Conservation (phyloP, 2,329 filamentous ascomycete genomes). For the Pseudogymnoascus sp. region DNA sequence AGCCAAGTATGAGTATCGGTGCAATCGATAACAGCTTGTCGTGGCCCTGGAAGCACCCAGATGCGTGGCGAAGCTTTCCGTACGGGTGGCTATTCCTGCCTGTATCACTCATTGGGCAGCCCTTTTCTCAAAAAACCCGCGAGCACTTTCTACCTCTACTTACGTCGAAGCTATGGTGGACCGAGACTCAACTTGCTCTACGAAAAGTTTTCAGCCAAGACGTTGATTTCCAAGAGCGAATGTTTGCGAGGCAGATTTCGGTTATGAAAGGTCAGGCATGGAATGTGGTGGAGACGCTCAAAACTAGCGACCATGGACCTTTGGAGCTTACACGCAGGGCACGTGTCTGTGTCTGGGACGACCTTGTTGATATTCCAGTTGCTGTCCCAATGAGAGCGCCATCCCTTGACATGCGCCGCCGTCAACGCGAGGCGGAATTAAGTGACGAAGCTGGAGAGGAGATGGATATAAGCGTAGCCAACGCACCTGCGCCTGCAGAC, state of each 20-base stretch:
- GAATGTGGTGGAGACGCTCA: conserved; percentile 97
- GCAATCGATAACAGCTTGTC: conserved; percentile 97
- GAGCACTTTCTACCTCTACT: conserved; percentile 93
- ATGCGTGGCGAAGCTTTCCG: conserved; percentile 82
- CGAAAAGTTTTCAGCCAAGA: conserved; percentile 85
- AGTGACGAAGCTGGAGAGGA: conserved; percentile 60
- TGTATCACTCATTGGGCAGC: conserved; percentile 89
- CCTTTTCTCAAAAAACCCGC: conserved; percentile 87
- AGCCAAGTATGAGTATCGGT: conserved; percentile 60
- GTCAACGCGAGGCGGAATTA: conserved; percentile 38
- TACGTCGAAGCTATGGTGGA: conserved; percentile 95
- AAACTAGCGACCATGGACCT: conserved; percentile 84
- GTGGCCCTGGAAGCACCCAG: conserved; percentile 98
- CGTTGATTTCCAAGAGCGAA: conserved; percentile 92
- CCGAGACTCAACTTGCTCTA: conserved; percentile 79
- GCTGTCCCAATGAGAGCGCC: conserved; percentile 82
- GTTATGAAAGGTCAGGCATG: conserved; percentile 99
- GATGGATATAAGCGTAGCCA: conserved; percentile 77
- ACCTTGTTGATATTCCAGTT: conserved; percentile 90
- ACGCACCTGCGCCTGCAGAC: conserved; percentile 54
- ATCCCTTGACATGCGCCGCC: conserved; percentile 73
- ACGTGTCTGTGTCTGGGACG: conserved; percentile 95
- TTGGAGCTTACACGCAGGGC: conserved; percentile 84
- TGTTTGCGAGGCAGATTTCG: conserved; percentile 97
- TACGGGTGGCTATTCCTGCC: conserved; percentile 98